Percentiles rank a stretch among this genome's conserved stretches.
Conservation (phyloP, 2,329 filamentous ascomycete species). For the Ophiocordyceps camponoti-rufipedis region DNA sequence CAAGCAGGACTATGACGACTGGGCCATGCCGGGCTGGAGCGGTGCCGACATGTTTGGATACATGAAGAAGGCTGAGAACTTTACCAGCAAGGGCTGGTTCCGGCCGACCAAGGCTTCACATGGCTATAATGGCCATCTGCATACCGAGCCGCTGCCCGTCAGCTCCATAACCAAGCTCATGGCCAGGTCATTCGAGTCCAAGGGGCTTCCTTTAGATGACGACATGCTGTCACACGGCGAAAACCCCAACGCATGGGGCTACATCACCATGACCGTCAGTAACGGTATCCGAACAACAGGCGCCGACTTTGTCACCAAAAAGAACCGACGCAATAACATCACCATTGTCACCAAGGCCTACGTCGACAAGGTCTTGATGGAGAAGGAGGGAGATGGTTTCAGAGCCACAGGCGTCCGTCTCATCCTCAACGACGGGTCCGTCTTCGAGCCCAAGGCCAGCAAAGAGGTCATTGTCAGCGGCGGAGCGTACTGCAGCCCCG, state of each 20-base stretch:
- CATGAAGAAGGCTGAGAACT: constrained; percentile 40
- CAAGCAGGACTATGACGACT: constrained; percentile 33
- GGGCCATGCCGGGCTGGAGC: constrained; percentile 34
- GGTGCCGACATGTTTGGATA: constrained; percentile 37
- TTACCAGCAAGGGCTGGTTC: constrained; percentile 39
- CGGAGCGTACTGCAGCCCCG: constrained; percentile 31
- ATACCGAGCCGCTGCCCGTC: constrained; percentile 37
- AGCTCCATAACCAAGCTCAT: constrained; percentile 38
- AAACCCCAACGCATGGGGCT: constrained; percentile 34
- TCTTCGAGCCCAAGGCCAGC: constrained; percentile 8
- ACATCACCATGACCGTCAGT: constrained; percentile 31
- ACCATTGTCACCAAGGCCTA: constrained; percentile 26
- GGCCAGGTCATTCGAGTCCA: constrained; percentile 32
- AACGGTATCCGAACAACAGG: constrained; percentile 32
- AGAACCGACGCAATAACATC: constrained; percentile 21
- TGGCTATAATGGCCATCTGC: constrained; percentile 30
- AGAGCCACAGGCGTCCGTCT: constrained; percentile 24
- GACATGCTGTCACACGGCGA: constrained; percentile 39
- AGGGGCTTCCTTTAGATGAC: constrained; percentile 32
- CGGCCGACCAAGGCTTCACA: constrained; percentile 27
- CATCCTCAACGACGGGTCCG: constrained; percentile 13
- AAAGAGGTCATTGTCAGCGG: constrained; percentile 22
- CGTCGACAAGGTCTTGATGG: constrained; percentile 33
- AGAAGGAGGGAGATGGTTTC: constrained; percentile 12
- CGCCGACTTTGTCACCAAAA: constrained; percentile 30